A percentile compares a stretch with the other conserved stretches of the same genome.
phyloP scores from a whole-genome alignment of 2,329 filamentous ascomycete genomes.

The Lecanosticta acicola region DNA sequence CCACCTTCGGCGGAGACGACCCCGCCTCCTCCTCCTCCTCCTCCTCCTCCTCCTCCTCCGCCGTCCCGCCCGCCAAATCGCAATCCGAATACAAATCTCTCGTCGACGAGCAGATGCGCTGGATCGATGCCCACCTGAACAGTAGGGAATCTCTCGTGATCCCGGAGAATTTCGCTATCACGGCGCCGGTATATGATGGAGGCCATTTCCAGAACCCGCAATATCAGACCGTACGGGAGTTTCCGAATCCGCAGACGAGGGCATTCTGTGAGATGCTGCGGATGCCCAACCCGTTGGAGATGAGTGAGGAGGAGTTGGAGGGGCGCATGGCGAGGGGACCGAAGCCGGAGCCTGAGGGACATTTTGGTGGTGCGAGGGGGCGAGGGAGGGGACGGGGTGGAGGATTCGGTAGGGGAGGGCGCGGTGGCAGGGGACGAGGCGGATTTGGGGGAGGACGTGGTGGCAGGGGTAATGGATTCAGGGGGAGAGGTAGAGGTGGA shows the following conservation, averaged over 20 bases:
- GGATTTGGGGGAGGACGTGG: slow-evolving; percentile 15
- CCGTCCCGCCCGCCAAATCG: slow-evolving; percentile 52
- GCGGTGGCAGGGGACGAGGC: slow-evolving; percentile 19
- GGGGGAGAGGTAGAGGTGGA: neutral
- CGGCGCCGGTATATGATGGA: slow-evolving; percentile 64
- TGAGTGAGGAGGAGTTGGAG: slow-evolving; percentile 63
- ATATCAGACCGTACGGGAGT: slow-evolving; percentile 52
- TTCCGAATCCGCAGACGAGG: slow-evolving; percentile 81
- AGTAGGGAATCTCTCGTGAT: slow-evolving; percentile 46
- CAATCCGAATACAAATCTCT: slow-evolving; percentile 43
- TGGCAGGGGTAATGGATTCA: neutral
- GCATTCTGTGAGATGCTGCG: slow-evolving; percentile 72
- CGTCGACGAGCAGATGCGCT: slow-evolving; percentile 66
- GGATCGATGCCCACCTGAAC: slow-evolving; percentile 76
- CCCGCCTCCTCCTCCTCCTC: no score
- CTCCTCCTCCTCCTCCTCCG: slow-evolving; percentile 47
- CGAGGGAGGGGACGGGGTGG: slow-evolving; percentile 18
- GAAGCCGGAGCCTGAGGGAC: slow-evolving; percentile 34
- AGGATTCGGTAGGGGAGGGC: slow-evolving; percentile 18
- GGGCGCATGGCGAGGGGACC: slow-evolving; percentile 56
- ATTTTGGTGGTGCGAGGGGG: slow-evolving; percentile 21
- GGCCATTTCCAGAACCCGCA: slow-evolving; percentile 24
- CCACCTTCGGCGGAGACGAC: slow-evolving; percentile 55
- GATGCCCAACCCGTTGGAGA: slow-evolving; percentile 70
- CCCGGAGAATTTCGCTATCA: slow-evolving; percentile 70